Percentiles rank a stretch among this genome's conserved stretches.
Evolutionary conservation across 75 land plant species (phyloP).

Genomic region (Larix kaempferi): DNA sequence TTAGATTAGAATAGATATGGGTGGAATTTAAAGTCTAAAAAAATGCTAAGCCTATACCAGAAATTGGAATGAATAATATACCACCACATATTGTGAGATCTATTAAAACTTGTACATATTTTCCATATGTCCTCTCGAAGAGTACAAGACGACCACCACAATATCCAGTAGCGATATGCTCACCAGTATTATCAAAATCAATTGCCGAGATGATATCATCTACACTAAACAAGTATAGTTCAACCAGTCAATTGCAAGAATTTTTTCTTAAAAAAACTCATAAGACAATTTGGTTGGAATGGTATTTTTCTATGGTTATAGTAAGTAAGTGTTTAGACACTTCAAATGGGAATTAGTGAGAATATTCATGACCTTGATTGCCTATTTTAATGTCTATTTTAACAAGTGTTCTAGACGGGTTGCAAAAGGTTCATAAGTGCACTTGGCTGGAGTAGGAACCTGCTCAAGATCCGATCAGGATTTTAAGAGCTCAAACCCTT

Average conservation of each 20-base stretch:
- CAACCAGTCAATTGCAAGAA: neutral
- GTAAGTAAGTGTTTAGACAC: too few relatives aligned
- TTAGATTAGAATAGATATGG: neutral
- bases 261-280: neutral
- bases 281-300: neutral
- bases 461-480: too few relatives aligned
- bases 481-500: too few relatives aligned
- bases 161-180: conserved; percentile 95
- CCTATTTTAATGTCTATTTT: too few relatives aligned
- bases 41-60: neutral
- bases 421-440: too few relatives aligned
- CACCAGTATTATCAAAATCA: conserved; percentile 90
- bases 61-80: neutral
- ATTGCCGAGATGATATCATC: conserved; percentile 90
- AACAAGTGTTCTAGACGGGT: too few relatives aligned
- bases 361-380: too few relatives aligned
- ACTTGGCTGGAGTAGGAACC: too few relatives aligned
- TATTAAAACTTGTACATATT: conserved; percentile 46
- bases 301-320: neutral
- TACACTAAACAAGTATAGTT: conserved; percentile 13
- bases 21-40: neutral
- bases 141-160: conserved; percentile 95
- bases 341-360: too few relatives aligned
- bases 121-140: conserved; percentile 83
- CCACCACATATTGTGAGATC: neutral